Percentiles rank a stretch among this genome's conserved stretches.
These are phyloP conservation scores for Kurtzmaniella fragi DNA, from an alignment of 805 yeast genomes.

Conservation along the genomic window DNA sequence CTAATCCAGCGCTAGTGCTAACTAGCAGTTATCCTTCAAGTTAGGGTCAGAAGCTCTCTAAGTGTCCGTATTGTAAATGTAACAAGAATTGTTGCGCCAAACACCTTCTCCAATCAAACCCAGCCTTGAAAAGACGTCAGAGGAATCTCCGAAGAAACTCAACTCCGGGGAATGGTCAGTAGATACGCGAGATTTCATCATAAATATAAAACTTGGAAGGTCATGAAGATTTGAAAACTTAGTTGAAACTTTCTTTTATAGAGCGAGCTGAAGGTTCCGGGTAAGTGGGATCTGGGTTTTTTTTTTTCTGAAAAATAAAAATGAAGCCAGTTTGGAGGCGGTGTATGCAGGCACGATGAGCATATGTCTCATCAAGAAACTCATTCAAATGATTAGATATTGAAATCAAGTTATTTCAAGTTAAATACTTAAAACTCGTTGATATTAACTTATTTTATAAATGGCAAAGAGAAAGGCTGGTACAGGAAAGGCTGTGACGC, in stretches of 20 bases:
- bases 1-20: no score
- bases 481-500: slow-evolving; percentile 3
- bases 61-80: slow-evolving; percentile 34
- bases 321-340: not conserved
- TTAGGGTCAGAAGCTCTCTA: slow-evolving; percentile 43
- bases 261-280: no score
- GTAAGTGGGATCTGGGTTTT: no score
- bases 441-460: slow-evolving; percentile 2
- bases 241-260: no score
- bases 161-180: slow-evolving; percentile 41
- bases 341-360: no score
- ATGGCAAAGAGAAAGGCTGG: slow-evolving; percentile 17
- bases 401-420: slow-evolving; percentile 19
- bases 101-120: slow-evolving; percentile 44
- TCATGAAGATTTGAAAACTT: slow-evolving; percentile 25
- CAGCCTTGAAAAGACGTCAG: slow-evolving; percentile 23
- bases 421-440: no score
- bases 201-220: slow-evolving; percentile 63
- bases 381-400: slow-evolving; percentile 17
- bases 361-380: no score
- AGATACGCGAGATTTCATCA: slow-evolving; percentile 59
- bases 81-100: slow-evolving; percentile 48
- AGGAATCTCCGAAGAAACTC: slow-evolving; percentile 35
- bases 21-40: no score
- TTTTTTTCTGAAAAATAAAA: slow-evolving; percentile 2